These are phyloP conservation scores for Diaporthe nobilis DNA, from an alignment of 2,329 filamentous ascomycete species.

Conservation along the genomic window DNA sequence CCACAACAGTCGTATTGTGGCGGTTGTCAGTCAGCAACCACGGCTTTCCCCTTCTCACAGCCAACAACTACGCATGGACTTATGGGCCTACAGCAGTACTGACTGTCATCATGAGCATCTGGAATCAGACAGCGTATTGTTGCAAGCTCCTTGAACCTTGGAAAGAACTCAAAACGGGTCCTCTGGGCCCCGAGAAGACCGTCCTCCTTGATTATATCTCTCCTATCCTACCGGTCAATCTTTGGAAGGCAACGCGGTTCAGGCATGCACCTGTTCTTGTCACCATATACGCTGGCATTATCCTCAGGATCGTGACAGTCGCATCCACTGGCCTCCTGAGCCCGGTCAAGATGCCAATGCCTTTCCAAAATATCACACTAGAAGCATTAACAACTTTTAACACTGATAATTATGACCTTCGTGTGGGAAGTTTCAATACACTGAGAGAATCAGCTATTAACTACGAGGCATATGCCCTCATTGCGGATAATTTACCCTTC, in stretches of 20 bases:
- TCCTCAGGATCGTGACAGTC: neutral
- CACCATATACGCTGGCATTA: neutral
- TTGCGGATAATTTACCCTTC: neutral
- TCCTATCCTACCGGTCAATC: neutral
- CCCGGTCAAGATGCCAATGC: neutral
- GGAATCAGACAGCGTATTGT: neutral
- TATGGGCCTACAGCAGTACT: neutral
- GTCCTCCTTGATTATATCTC: neutral
- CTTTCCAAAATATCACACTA: neutral
- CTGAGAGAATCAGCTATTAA: neutral
- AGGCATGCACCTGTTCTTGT: neutral
- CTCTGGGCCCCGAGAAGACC: neutral
- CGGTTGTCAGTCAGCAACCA: neutral
- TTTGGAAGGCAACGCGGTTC: neutral
- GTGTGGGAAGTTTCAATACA: neutral
- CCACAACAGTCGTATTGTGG: neutral
- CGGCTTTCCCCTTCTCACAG: neutral
- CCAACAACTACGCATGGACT: neutral
- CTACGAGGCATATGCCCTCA: conserved; percentile 5
- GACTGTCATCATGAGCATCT: conserved; percentile 7
- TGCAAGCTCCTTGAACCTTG: neutral
- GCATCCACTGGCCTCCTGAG: neutral
- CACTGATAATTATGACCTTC: neutral
- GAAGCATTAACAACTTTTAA: neutral
- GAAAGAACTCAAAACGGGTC: neutral